Base-by-base conservation (phyloP, 2,329 filamentous ascomycete species). In the Trichoderma oligosporum region DNA sequence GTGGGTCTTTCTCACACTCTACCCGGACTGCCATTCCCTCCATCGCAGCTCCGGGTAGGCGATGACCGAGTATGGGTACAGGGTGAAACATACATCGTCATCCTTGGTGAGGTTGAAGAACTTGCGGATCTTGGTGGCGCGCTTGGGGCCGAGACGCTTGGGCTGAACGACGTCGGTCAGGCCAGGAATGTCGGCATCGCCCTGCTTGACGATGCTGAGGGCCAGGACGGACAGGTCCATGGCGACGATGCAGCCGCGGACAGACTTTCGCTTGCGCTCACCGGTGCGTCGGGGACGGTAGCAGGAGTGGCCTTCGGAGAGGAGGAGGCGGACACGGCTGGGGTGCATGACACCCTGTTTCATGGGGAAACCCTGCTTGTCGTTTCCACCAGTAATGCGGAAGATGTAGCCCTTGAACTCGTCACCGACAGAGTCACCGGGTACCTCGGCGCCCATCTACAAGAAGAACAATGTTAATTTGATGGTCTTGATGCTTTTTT, bases 301-400 rank as follows among this genome's bases (percentile, higher is more conserved):
- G 90, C 94, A 99, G 71, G 91, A 94, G 89, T 97, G 94, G 78
- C 94, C 94, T 58, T 96, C 91, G 76, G 88, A 76, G 75, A 99
- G 91, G 73, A 99, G 89, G 69, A 99, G 91, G 70, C 90, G 88
- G 81, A 97, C 94, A 94, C 94, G 94, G 78, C 90, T 94, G 72
- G 94, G 92, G 79, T 96, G 89, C 85, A 99, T 93, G 78, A 96
- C 89, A 85, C 94, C 94, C 88, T 99, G 95, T 91, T 99, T 99
- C 94, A 99, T 99, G 71, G 94, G 94, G 87, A 99, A 99, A 83
- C 94, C 94, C 85, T 99, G 95, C 91, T 99, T 99, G 89, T 99
- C 94, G 89, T 99, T 99, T 76, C 95, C 94, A 75, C 94, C 95
- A 73, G 94, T 99, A 83, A 99, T 97, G 77, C 86, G 88, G 88